Evolutionary conservation across 1,284 basidiomycete species (phyloP), one percentile per base, ranked within the genome.

Genomic region (Neotropicomus parvogracilis): DNA sequence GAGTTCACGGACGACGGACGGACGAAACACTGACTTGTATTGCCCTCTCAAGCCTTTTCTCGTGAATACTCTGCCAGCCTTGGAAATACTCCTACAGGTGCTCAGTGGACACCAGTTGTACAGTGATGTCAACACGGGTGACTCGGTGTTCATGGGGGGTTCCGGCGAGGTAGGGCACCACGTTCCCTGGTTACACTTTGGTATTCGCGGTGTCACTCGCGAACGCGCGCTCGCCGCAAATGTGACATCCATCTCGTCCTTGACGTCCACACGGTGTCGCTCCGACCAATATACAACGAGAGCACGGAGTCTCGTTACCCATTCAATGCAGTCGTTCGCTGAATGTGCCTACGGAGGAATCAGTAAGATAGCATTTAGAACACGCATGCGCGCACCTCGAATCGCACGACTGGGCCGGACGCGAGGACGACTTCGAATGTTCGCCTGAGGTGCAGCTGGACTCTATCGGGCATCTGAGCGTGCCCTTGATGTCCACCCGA

Each of bases 41-140:
- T 80, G 79, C 14, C 85, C 85, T 52, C 75, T 73, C 46, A 83
- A 62, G 4, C 85, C 86, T 52, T 75, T 75, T 54, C 85, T 79
- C 64, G 79, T 78, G 59, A 80, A 92, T 13, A 89, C 63, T 43
- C 80, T 80, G 0, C 91, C 91, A 6, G 78, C 75, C 58, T 81
- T 83, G 31, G 83, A 64, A 45, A 93, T 81, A 8, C 86, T 75
- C 49, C 80, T 78, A 58, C 91, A 94, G 7, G 79, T 80, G 34
- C 85, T 78, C 52, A 92, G 61, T 5, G 81, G 72, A 63, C 89
- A 94, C 91, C 88, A 91, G 57, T 85, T 85, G 72, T 87, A 91
- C 43, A 90, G 67, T 8, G 74, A 71, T 45, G 77, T 73, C 42
- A 90, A 66, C 21, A 80, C 77, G 3, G 81, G 76, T 31, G 81